Evolutionary conservation across 768 basidiomycete genomes (phyloP).

Genomic region (Macrocybe gigantea): DNA sequence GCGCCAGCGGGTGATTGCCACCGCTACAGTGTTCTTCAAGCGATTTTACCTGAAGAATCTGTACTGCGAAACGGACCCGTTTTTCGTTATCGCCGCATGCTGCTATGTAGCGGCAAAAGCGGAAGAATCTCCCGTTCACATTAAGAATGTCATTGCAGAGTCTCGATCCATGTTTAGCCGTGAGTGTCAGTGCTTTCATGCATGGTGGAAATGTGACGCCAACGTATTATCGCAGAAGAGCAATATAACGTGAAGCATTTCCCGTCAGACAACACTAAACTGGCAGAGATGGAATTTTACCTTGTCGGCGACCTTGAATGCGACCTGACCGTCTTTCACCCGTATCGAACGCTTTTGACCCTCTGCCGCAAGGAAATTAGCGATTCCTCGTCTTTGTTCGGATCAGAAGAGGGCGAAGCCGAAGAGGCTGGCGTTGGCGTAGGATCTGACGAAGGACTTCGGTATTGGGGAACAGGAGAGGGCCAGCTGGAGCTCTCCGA

Average conservation of each 20-base stretch:
- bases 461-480: slow-evolving; percentile 79
- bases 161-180: slow-evolving; percentile 72
- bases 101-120: slow-evolving; percentile 96
- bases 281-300: slow-evolving; percentile 99
- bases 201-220: background rate
- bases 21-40: slow-evolving; percentile 91
- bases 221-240: slow-evolving; percentile 33
- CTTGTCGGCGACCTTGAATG: slow-evolving; percentile 95
- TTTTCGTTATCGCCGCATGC: slow-evolving; percentile 88
- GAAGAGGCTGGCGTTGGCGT: slow-evolving; percentile 48
- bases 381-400: slow-evolving; percentile 29
- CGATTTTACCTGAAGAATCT: slow-evolving; percentile 96
- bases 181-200: slow-evolving; percentile 26
- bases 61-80: slow-evolving; percentile 95
- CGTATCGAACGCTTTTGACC: slow-evolving; percentile 82
- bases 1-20: slow-evolving; percentile 89
- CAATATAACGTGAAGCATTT: slow-evolving; percentile 77
- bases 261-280: slow-evolving; percentile 79
- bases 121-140: slow-evolving; percentile 92
- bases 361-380: slow-evolving; percentile 61
- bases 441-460: slow-evolving; percentile 43
- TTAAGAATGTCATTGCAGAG: slow-evolving; percentile 87
- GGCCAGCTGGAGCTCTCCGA: slow-evolving; percentile 74
- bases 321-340: slow-evolving; percentile 89
- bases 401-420: slow-evolving; percentile 47